Base-by-base conservation (phyloP, 352 stramenopile species). In the Phytopythium oedochilum region DNA sequence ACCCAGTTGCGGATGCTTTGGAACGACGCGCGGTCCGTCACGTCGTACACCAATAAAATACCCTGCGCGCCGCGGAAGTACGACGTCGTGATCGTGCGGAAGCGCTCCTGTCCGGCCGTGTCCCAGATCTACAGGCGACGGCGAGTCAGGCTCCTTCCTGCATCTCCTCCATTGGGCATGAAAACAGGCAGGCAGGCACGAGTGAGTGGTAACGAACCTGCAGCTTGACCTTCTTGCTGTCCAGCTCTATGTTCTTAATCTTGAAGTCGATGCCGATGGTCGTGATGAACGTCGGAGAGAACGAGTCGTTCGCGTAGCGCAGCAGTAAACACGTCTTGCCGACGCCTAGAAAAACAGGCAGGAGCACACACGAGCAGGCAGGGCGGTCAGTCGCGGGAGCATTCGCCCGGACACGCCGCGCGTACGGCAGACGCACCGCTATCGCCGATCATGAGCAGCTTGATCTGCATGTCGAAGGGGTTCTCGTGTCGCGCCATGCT, bases 41-140 rank as follows among this genome's bases (percentile, higher is more conserved):
- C 94, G 70, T 99, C 96, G 77, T 99, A 99, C 34, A 99, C 96
- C 44, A 99, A 92, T 62, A 99, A 75, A 70, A 99, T 99, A 57
- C 97, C 97, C 72, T 99, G 96, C 20, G 97, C 97, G 44, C 97
- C 97, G 57, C 97, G 92, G 68, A 99, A 99, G 68, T 99, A 99
- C 34, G 96, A 98, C 49, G 92, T 99, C 62, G 97, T 99, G 71
- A 99, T 99, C 51, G 96, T 99, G 53, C 96, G 96, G 79, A 99
- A 99, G 58, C 97, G 94, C 73, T 99, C 96, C 77, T 99, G 97
- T 32, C 97, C 97, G 32, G 97, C 97, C 31, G 97, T 99, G 68
- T 99, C 97, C 97, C 96, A 99, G 64, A 99, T 98, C 77, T 80
- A 66, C 17, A 28, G 17, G 17, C 28, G 3, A 20, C 22, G 32